A percentile compares a stretch with the other conserved stretches of the same genome.
phyloP scores from a whole-genome alignment of 2,329 filamentous ascomycete genomes.

The Tolypocladium amazonense region DNA sequence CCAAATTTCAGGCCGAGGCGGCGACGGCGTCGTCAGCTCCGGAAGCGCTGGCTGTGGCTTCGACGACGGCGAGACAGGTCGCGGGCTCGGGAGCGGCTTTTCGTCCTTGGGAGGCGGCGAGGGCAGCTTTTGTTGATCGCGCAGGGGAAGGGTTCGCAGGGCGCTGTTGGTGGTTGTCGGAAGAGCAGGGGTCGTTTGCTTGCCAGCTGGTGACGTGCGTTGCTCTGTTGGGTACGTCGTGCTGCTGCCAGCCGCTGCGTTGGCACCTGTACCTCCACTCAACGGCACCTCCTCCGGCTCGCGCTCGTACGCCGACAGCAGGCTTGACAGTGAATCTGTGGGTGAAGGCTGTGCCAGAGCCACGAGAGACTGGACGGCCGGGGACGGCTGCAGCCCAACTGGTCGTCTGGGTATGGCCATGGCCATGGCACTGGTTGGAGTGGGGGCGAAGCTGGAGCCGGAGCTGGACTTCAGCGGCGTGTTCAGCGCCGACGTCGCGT shows the following conservation, averaged over 20 bases:
- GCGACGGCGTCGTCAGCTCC: slow-evolving; percentile 13
- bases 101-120: slow-evolving; percentile 17
- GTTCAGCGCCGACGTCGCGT: background rate
- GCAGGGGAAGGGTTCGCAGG: slow-evolving; percentile 5
- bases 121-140: slow-evolving; percentile 4
- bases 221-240: background rate
- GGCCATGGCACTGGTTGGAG: slow-evolving; percentile 6
- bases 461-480: background rate
- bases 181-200: background rate
- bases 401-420: slow-evolving; percentile 28
- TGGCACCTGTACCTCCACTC: background rate
- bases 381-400: slow-evolving; percentile 8
- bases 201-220: background rate
- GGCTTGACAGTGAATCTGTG: slow-evolving; percentile 39
- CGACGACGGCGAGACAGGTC: background rate
- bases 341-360: slow-evolving; percentile 23
- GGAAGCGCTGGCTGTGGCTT: slow-evolving; percentile 4
- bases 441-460: background rate
- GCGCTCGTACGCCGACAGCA: slow-evolving; percentile 44
- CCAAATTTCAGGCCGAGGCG: slow-evolving; percentile 30
- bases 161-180: background rate
- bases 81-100: slow-evolving; percentile 1
- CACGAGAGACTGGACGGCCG: slow-evolving; percentile 10
- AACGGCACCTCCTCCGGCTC: slow-evolving; percentile 24
- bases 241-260: background rate